phyloP scores from a whole-genome alignment of 2,329 filamentous ascomycete genomes.

The Colletotrichum sp. region DNA sequence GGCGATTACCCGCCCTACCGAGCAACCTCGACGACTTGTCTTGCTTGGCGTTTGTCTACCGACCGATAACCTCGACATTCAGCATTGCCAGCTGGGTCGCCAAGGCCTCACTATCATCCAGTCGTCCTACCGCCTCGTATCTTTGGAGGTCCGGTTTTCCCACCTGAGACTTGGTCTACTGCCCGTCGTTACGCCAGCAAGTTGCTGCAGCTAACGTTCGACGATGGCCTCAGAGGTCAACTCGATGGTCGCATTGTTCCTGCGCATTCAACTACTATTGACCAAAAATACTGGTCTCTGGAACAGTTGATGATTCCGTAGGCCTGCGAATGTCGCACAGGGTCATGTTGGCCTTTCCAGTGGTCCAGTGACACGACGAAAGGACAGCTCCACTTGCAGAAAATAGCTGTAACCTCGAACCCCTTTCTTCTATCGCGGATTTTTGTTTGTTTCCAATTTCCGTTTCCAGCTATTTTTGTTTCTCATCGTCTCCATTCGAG shows the following conservation, averaged over 20 bases:
- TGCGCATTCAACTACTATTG: neutral
- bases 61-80: neutral
- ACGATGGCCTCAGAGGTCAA: neutral
- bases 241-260: neutral
- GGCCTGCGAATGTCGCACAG: neutral
- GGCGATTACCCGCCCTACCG: constrained; percentile 3
- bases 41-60: neutral
- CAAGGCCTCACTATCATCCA: neutral
- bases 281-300: neutral
- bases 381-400: neutral
- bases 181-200: neutral
- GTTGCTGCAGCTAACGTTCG: neutral
- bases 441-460: neutral
- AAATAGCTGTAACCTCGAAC: neutral
- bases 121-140: neutral
- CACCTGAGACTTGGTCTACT: neutral
- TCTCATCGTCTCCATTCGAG: neutral
- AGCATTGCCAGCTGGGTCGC: neutral
- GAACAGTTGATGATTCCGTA: neutral
- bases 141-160: neutral
- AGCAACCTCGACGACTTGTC: neutral
- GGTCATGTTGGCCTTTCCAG: neutral
- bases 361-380: neutral
- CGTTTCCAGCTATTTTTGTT: constrained; percentile 5
- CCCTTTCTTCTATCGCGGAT: neutral